Conservation (phyloP, 2,329 filamentous ascomycete species). For the Penicillium sp. region DNA sequence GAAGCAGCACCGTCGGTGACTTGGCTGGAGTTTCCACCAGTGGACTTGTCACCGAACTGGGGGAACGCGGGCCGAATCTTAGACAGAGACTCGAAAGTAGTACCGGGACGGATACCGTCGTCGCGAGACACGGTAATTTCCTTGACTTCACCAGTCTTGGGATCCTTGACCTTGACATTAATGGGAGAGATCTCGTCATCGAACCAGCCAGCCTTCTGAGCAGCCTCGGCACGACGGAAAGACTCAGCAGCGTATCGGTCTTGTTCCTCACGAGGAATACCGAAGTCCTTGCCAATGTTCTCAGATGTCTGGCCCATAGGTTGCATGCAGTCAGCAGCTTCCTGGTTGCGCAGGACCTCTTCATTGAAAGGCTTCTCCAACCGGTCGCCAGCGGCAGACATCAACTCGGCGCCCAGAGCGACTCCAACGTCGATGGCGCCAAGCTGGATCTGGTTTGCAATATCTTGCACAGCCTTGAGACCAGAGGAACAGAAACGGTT, state of each 20-base stretch:
- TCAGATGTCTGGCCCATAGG: slow-evolving; percentile 98
- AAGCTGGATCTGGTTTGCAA: slow-evolving; percentile 79
- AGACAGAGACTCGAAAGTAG: slow-evolving; percentile 75
- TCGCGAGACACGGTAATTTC: slow-evolving; percentile 79
- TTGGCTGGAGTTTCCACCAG: slow-evolving; percentile 92
- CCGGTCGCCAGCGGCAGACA: slow-evolving; percentile 73
- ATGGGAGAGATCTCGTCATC: slow-evolving; percentile 95
- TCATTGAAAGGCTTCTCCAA: slow-evolving; percentile 75
- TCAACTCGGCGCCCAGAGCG: slow-evolving; percentile 84
- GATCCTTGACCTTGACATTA: slow-evolving; percentile 76
- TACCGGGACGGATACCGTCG: slow-evolving; percentile 88
- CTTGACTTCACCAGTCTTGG: slow-evolving; percentile 75
- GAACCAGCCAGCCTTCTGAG: slow-evolving; percentile 88
- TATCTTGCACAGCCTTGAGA: slow-evolving; percentile 91
- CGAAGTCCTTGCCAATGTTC: slow-evolving; percentile 90
- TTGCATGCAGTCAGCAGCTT: slow-evolving; percentile 82
- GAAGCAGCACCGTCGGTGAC: slow-evolving; percentile 92
- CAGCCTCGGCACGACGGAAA: slow-evolving; percentile 81
- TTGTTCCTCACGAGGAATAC: slow-evolving; percentile 75
- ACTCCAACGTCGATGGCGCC: slow-evolving; percentile 86
- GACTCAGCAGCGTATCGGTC: slow-evolving; percentile 85
- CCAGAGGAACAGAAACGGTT: slow-evolving; percentile 99
- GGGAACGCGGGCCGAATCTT: slow-evolving; percentile 93
- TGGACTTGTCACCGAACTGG: slow-evolving; percentile 81
- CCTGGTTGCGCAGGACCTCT: slow-evolving; percentile 72